Evolutionary conservation across 306 rosid genomes (phyloP).

Genomic region (Pachyrhizus erosus): DNA sequence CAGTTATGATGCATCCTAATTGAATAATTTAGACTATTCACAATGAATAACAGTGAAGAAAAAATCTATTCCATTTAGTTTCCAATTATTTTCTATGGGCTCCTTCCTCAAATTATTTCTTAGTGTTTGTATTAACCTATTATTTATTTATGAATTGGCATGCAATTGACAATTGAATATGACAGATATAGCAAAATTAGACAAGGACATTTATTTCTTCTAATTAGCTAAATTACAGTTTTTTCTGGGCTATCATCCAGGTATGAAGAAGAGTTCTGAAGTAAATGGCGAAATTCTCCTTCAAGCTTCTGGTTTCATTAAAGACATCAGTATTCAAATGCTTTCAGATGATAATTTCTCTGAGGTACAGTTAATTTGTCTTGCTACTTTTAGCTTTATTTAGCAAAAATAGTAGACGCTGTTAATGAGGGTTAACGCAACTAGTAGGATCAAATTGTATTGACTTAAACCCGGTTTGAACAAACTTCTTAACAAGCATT

Average conservation of each 20-base stretch:
- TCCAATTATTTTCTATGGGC: conserved; percentile 20
- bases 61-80: conserved; percentile 13
- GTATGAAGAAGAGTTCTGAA: conserved; percentile 60
- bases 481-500: neutral
- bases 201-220: conserved; percentile 1
- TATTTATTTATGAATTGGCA: conserved; percentile 19
- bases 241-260: conserved; percentile 45
- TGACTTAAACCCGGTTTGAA: neutral
- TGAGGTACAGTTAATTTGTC: conserved; percentile 51
- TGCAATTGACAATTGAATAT: conserved; percentile 20
- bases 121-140: conserved; percentile 4
- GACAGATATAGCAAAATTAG: conserved; percentile 10
- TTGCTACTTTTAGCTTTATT: conserved; percentile 33
- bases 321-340: conserved; percentile 59
- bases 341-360: conserved; percentile 86
- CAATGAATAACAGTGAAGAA: conserved; percentile 27
- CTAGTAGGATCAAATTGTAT: conserved; percentile 19
- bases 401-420: conserved; percentile 3
- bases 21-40: conserved; percentile 35
- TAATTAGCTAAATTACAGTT: conserved; percentile 23
- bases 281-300: conserved; percentile 52
- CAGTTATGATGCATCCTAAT: conserved; percentile 17
- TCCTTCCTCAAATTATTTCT: conserved; percentile 1
- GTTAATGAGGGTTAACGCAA: conserved; percentile 17
- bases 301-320: conserved; percentile 64